Percentiles rank a stretch among this genome's conserved stretches.
Evolutionary conservation across 2,329 filamentous ascomycete species (phyloP).

Genomic region (Trichophyton rubrum): DNA sequence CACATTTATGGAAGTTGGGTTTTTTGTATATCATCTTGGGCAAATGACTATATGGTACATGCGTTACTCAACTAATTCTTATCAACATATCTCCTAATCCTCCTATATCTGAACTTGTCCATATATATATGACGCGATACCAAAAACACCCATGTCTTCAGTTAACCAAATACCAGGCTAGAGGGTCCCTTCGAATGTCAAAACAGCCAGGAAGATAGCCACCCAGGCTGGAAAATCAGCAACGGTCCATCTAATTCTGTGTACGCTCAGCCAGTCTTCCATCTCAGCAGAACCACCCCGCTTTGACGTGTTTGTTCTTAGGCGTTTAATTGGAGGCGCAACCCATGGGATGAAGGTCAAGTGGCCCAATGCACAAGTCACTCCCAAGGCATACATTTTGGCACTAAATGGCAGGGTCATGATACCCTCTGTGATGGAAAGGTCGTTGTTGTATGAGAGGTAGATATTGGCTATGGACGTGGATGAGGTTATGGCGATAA

Average conservation of each 20-base stretch:
- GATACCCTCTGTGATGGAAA: slow-evolving; percentile 49
- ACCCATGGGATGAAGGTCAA: slow-evolving; percentile 13
- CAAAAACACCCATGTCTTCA: no score
- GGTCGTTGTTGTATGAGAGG: slow-evolving; percentile 53
- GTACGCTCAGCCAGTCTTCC: slow-evolving; percentile 12
- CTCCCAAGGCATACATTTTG: slow-evolving; percentile 11
- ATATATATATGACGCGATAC: no score
- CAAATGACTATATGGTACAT: background rate
- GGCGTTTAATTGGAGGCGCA: slow-evolving; percentile 9
- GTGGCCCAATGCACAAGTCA: slow-evolving; percentile 11
- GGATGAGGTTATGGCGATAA: slow-evolving; percentile 9
- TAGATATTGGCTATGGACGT: slow-evolving; percentile 16
- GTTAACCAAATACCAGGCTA: background rate
- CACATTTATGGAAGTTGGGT: background rate
- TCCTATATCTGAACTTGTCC: no score
- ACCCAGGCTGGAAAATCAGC: slow-evolving; percentile 13
- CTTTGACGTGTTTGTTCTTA: slow-evolving; percentile 7
- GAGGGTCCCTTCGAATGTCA: slow-evolving; percentile 1
- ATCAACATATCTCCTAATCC: background rate
- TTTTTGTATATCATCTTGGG: background rate
- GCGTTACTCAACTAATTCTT: background rate
- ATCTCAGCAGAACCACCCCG: slow-evolving; percentile 8
- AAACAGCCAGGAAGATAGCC: slow-evolving; percentile 10
- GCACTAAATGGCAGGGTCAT: slow-evolving; percentile 28
- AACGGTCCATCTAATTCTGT: slow-evolving; percentile 10